These are phyloP conservation scores for Letharia lupina DNA, from an alignment of 495 filamentous ascomycete species.

Conservation along the genomic window DNA sequence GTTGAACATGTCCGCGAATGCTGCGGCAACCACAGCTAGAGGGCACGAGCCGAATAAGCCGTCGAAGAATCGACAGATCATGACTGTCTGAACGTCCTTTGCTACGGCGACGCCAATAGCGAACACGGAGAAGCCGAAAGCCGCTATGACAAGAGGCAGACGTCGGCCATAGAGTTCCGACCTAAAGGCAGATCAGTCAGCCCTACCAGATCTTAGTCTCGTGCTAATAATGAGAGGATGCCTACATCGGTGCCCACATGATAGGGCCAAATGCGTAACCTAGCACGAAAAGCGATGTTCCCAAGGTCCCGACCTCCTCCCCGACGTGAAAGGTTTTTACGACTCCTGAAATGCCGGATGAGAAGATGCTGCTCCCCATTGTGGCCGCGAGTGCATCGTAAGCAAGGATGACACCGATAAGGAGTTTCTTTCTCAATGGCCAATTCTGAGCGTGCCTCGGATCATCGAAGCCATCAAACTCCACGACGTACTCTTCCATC, in stretches of 20 bases:
- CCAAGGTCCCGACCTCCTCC: slow-evolving; percentile 31
- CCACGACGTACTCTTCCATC: slow-evolving; percentile 78
- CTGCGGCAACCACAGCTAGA: slow-evolving; percentile 41
- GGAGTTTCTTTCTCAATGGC: slow-evolving; percentile 37
- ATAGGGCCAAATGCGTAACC: slow-evolving; percentile 32
- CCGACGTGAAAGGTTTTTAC: slow-evolving; percentile 19
- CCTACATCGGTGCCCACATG: slow-evolving; percentile 32
- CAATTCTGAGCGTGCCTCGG: slow-evolving; percentile 48
- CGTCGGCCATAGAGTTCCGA: slow-evolving; percentile 47
- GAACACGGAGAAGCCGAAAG: slow-evolving; percentile 46
- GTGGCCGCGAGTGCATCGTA: slow-evolving; percentile 44
- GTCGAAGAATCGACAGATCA: slow-evolving; percentile 44
- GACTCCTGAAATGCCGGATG: slow-evolving; percentile 41
- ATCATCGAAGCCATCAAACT: slow-evolving; percentile 56
- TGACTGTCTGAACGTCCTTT: slow-evolving; percentile 46
- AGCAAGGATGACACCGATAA: slow-evolving; percentile 30
- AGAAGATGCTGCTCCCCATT: slow-evolving; percentile 46
- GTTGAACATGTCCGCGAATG: slow-evolving; percentile 46
- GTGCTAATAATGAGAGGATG: neutral
- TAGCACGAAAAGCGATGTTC: slow-evolving; percentile 47
- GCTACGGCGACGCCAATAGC: slow-evolving; percentile 46
- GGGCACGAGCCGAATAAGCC: slow-evolving; percentile 45
- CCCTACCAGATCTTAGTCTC: neutral
- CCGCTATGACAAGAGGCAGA: slow-evolving; percentile 44
- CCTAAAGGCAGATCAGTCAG: slow-evolving; percentile 17